Conservation (phyloP, 2,329 filamentous ascomycete genomes). For the Cercospora sp. region DNA sequence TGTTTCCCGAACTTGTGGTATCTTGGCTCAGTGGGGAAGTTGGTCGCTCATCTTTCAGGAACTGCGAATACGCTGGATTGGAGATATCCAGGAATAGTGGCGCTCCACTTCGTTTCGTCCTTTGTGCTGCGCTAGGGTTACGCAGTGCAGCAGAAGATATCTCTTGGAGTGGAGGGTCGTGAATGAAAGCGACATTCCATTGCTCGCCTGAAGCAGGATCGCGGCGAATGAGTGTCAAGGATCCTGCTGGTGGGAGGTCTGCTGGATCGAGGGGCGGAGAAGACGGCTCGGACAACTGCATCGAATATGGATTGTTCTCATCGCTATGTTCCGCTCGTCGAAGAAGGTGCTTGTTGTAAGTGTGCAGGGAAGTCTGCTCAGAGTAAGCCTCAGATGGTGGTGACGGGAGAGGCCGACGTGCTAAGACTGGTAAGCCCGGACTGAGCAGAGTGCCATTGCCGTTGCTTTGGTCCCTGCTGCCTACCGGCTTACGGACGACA, state of each 20-base stretch:
- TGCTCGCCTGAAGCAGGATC: conserved; percentile 52
- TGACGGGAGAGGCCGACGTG: conserved; percentile 30
- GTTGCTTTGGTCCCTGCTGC: background rate
- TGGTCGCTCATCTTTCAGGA: conserved; percentile 43
- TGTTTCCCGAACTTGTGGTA: conserved; percentile 27
- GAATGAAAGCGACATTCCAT: conserved; percentile 54
- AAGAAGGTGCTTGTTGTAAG: conserved; percentile 29
- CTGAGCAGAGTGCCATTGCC: background rate
- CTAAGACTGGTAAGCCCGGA: conserved; percentile 26
- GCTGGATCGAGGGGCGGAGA: conserved; percentile 15
- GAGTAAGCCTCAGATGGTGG: conserved; percentile 29
- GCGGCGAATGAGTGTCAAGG: conserved; percentile 52
- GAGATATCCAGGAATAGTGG: conserved; percentile 56
- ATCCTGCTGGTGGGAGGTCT: conserved; percentile 24
- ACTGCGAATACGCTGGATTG: conserved; percentile 61
- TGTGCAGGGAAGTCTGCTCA: conserved; percentile 26
- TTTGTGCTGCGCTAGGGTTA: conserved; percentile 32
- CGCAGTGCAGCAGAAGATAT: conserved; percentile 46
- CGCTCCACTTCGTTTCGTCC: conserved; percentile 42
- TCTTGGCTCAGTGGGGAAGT: conserved; percentile 32
- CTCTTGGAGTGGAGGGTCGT: conserved; percentile 47
- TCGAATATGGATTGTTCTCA: conserved; percentile 30
- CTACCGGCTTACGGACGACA: conserved; percentile 32
- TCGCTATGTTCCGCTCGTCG: conserved; percentile 25
- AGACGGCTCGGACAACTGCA: conserved; percentile 20